Evolutionary conservation across 148 eudicot species (phyloP).

Genomic region (Polygonum aviculare): DNA sequence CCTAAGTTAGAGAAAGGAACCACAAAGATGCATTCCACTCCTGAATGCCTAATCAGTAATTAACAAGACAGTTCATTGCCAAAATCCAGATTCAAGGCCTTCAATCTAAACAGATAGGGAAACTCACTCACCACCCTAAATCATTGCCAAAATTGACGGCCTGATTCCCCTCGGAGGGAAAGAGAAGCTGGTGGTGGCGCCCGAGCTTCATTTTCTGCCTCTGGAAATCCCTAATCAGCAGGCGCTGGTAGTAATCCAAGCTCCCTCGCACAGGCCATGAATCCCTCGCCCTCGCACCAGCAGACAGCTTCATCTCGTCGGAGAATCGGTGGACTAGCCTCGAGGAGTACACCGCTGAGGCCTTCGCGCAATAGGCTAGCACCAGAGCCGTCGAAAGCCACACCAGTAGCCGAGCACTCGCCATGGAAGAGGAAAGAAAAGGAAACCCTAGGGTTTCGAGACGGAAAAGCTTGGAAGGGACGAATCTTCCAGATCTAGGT

Average conservation of each 20-base stretch:
- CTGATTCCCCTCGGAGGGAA: slow-evolving; percentile 56
- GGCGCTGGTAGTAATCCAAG: slow-evolving; percentile 45
- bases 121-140: slow-evolving; percentile 60
- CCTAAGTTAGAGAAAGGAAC: background rate
- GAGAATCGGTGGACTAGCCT: slow-evolving; percentile 72
- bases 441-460: slow-evolving; percentile 2
- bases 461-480: background rate
- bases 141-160: slow-evolving; percentile 60
- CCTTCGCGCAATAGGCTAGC: slow-evolving; percentile 1
- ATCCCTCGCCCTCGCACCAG: slow-evolving; percentile 18
- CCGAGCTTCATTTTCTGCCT: slow-evolving; percentile 64
- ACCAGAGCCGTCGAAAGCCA: slow-evolving; percentile 13
- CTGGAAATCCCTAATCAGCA: slow-evolving; percentile 44
- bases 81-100: background rate
- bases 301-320: slow-evolving; percentile 40
- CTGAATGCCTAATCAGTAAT: background rate
- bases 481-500: background rate
- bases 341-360: slow-evolving; percentile 30
- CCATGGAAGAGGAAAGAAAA: slow-evolving; percentile 1
- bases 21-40: background rate
- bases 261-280: slow-evolving; percentile 44
- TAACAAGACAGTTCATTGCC: background rate
- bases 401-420: background rate
- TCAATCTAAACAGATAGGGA: background rate
- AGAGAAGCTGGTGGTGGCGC: slow-evolving; percentile 36